A percentile compares a stretch with the other conserved stretches of the same genome.
These are phyloP conservation scores for Sphagnum tenellum DNA, from an alignment of 225 moss, liverwort and hornwort species.

Conservation along the genomic window DNA sequence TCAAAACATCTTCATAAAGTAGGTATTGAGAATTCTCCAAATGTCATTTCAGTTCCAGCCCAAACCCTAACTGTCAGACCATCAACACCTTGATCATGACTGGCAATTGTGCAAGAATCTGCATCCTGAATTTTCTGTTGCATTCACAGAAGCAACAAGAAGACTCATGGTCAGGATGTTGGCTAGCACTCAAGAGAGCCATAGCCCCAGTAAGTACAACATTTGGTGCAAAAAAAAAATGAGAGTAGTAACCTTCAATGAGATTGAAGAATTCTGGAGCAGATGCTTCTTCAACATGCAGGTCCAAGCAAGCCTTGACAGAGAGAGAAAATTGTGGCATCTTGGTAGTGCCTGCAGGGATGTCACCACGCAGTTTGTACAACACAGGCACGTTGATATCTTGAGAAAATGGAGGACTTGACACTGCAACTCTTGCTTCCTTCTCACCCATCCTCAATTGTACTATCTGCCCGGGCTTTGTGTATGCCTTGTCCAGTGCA, in stretches of 20 bases:
- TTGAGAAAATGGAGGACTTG: constrained; percentile 63
- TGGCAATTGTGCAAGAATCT: not conserved
- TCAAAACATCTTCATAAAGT: too few relatives aligned
- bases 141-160: not conserved
- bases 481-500: constrained; percentile 50
- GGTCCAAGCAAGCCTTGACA: constrained; percentile 56
- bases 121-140: not conserved
- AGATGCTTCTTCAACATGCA: constrained; percentile 60
- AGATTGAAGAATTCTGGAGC: constrained; percentile 53
- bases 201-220: not conserved
- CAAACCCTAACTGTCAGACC: not conserved
- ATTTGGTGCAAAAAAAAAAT: not conserved
- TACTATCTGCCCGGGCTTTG: constrained; percentile 60
- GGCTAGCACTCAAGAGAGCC: not conserved
- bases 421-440: constrained; percentile 38
- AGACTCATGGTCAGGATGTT: not conserved
- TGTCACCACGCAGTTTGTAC: constrained; percentile 86
- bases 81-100: not conserved
- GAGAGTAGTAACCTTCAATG: constrained; percentile 29
- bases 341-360: constrained; percentile 84
- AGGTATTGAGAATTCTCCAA: too few relatives aligned
- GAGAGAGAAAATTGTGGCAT: constrained; percentile 61
- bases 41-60: too few relatives aligned
- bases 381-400: constrained; percentile 54
- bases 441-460: constrained; percentile 52